A percentile compares a stretch with the other conserved stretches of the same genome.
These are phyloP conservation scores for Fimicolochytrium jonesii DNA, from an alignment of 192 early-diverging fungal genomes.

Conservation along the genomic window DNA sequence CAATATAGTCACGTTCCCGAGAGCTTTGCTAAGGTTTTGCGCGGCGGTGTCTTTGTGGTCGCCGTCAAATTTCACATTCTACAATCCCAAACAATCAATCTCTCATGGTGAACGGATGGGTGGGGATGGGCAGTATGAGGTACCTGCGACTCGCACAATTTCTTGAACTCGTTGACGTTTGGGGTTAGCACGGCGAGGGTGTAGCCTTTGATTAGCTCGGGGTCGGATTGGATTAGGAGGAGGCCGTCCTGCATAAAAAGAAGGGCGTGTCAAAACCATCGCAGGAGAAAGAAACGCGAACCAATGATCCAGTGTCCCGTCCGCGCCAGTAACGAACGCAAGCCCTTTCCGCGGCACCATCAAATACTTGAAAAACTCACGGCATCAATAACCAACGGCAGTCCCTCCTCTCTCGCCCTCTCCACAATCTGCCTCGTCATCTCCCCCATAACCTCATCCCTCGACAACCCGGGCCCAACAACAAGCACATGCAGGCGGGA, in stretches of 20 bases:
- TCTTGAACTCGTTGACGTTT: conserved; percentile 79
- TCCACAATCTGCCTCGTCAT: conserved; percentile 64
- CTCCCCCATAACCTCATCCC: conserved; percentile 65
- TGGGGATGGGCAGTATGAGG: background rate
- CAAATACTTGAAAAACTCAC: conserved; percentile 47
- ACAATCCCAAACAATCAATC: no score
- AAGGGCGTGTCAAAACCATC: no score
- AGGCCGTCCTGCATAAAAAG: conserved; percentile 65
- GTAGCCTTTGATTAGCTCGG: conserved; percentile 71
- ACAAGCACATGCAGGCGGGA: conserved; percentile 78
- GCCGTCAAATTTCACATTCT: conserved; percentile 21
- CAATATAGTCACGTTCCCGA: conserved; percentile 76
- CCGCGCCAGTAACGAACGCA: no score
- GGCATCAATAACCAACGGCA: conserved; percentile 89
- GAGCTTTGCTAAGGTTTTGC: conserved; percentile 51
- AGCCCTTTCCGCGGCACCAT: no score
- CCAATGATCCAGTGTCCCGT: background rate
- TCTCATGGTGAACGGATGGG: background rate
- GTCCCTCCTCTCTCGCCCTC: conserved; percentile 51
- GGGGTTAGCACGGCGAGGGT: conserved; percentile 75
- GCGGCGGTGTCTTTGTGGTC: conserved; percentile 36
- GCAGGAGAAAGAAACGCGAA: background rate
- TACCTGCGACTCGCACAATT: conserved; percentile 62
- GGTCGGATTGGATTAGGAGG: conserved; percentile 66
- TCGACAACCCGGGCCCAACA: conserved; percentile 87